phyloP scores from a whole-genome alignment of 768 basidiomycete genomes.

The Tulasnella sp. region DNA sequence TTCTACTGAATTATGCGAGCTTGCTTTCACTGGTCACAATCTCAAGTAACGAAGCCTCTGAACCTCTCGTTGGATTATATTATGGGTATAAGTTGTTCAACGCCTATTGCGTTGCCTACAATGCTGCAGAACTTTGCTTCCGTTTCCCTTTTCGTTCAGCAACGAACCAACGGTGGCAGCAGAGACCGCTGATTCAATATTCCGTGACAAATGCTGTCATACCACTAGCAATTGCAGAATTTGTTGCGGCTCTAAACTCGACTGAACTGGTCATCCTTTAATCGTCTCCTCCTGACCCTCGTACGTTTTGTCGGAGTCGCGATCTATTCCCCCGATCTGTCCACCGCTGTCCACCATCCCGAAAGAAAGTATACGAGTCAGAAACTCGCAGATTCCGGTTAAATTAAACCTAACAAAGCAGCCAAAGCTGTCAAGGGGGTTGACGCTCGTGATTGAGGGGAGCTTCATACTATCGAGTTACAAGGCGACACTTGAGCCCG shows the following conservation, averaged over 20 bases:
- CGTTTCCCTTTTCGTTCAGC: background rate
- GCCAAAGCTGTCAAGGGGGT: background rate
- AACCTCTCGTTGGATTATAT: background rate
- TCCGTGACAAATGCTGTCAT: too few relatives aligned
- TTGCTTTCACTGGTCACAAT: background rate
- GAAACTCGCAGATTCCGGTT: background rate
- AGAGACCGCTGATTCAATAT: too few relatives aligned
- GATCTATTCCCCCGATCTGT: background rate
- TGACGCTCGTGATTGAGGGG: background rate
- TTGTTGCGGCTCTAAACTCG: too few relatives aligned
- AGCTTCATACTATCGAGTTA: background rate
- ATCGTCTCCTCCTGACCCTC: background rate
- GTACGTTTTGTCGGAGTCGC: background rate
- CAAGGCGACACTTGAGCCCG: background rate
- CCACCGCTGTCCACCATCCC: background rate
- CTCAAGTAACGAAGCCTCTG: too few relatives aligned
- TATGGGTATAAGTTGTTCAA: too few relatives aligned
- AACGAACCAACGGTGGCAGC: background rate
- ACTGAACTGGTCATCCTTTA: background rate
- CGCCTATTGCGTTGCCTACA: too few relatives aligned
- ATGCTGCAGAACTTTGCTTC: too few relatives aligned
- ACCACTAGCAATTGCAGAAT: background rate
- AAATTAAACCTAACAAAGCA: background rate
- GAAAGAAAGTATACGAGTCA: background rate
- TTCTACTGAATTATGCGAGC: constrained; percentile 6